Conservation (phyloP, 495 filamentous ascomycete genomes). For the Penicillium bovifimosum region DNA sequence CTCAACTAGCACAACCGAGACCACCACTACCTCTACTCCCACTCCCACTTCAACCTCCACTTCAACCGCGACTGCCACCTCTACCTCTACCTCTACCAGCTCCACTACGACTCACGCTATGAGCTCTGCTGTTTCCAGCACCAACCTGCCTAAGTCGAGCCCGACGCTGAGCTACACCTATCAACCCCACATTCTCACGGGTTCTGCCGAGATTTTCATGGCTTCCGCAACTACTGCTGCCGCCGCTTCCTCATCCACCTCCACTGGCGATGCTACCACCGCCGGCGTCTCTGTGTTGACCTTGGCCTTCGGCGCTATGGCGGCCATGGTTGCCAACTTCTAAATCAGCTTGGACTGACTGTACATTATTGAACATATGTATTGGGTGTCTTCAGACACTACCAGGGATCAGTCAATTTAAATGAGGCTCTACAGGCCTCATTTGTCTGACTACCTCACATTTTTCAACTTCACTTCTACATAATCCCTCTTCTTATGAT, state of each 20-base stretch:
- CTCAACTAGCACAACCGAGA: constrained; percentile 21
- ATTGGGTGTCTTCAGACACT: constrained; percentile 11
- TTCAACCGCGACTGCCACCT: constrained; percentile 16
- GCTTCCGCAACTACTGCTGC: constrained; percentile 11
- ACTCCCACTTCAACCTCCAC: constrained; percentile 17
- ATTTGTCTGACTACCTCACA: constrained; percentile 9
- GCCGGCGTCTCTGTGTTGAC: constrained; percentile 24
- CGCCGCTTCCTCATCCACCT: constrained; percentile 8
- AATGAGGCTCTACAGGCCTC: constrained; percentile 11
- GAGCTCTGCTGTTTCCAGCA: constrained; percentile 33
- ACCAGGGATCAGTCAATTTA: neutral
- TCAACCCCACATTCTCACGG: constrained; percentile 3
- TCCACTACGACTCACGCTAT: constrained; percentile 31
- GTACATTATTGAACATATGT: constrained; percentile 2
- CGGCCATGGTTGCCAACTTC: constrained; percentile 22
- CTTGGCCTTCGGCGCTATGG: constrained; percentile 26
- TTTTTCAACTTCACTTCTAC: constrained; percentile 18
- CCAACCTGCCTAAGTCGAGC: constrained; percentile 21
- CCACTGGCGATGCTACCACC: constrained; percentile 18
- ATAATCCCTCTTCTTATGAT: constrained; percentile 15
- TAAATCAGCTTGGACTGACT: constrained; percentile 10
- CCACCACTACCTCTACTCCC: constrained; percentile 17
- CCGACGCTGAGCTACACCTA: constrained; percentile 6
- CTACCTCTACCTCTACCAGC: constrained; percentile 17
- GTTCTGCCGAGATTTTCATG: constrained; percentile 7